Base-by-base conservation (phyloP, 192 early-diverging fungal genomes). In the Jimgerdemannia flammicorona region DNA sequence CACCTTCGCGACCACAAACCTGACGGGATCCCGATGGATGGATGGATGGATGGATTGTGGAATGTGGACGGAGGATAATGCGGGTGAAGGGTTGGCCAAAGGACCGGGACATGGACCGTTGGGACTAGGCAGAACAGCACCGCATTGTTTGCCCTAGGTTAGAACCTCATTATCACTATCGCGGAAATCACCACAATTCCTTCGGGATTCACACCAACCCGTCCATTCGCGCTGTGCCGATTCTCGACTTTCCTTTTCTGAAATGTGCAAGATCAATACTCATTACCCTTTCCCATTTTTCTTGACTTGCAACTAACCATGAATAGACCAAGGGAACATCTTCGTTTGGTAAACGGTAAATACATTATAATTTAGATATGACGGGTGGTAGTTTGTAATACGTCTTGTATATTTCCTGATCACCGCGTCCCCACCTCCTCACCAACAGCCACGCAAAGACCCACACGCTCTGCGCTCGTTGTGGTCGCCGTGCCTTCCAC, bases 401-500 rank as follows among this genome's bases (percentile, higher is more conserved):
- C 29, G 29, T 29, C 29, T 29, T 29, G 29, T 29, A 29, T 29
- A 29, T 29, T 29, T 29, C 29, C 29, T 29, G 29, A 29, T 29
- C 29, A 29, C 29, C 29, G 1, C 29, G 29, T 29, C 29, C 29
- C 29, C 29, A 29, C 64, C 14, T 65, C 19, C 19, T 14, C 64
- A 65, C 67, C 18, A 40, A 68, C 40, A 68, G 67, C 85, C 97
- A 99, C 93, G 96, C 93, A 88, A 99, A 99, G 94, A 93, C 98
- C 78, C 98, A 99, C 96, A 93, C 93, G 77, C 90, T 98, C 80
- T 99, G 98, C 95, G 87, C 91, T 79, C 93, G 98, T 82, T 99
- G 98, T 88, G 98, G 98, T 72, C 90, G 90, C 77, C 93, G 96
- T 76, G 92, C 97, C 67, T 98, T 97, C 94, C 98, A 99, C 93